Evolutionary conservation across 208 protist species (phyloP), one percentile per base, ranked within the genome.

Genomic region (Paratrypanosoma confusum): DNA sequence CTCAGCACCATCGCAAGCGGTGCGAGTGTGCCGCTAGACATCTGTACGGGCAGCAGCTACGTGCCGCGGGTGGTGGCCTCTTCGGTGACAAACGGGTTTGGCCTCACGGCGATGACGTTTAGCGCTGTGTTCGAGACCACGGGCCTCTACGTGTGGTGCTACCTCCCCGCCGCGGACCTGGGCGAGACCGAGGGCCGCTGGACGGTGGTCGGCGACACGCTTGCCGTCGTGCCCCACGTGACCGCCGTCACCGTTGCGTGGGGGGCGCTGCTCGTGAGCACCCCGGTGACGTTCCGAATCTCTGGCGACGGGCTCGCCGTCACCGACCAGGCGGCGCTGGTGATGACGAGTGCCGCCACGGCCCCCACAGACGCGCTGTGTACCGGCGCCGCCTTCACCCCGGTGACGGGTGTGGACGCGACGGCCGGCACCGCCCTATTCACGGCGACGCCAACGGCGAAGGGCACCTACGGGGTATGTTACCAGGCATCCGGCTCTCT

Each of bases 121-220:
- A 46, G 36, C 14, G 21, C 89, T 21, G 33, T 49, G 20, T 87
- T 89, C 48, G 50, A 21, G 5, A 18, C 27, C 20, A 42, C 76
- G 1, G 64, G 63, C 6, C 13, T 38, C n/a, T 93, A 89, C 50
- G 77, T 87, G 24, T 50, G 87, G 16, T 89, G 84, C 61, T 87
- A 81, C 64, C 43, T 56, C 33, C 39, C 76, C 1, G 48, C 64
- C 28, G 43, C 43, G n/a, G 60, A 48, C 3, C 23, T 35, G 3
- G 40, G 29, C 16, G 35, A 32, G 8, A 50, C 50, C 14, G 35
- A 56, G 25, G n/a, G n/a, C n/a, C n/a, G n/a, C n/a, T n/a, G n/a
- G n/a, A n/a, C n/a, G n/a, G n/a, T n/a, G n/a, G n/a, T n/a, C n/a
- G n/a, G n/a, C n/a, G 16, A 61, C 49, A 7, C 39, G 67, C 26